Evolutionary conservation across 1,284 basidiomycete species (phyloP).

Genomic region (Puccinia polysora): DNA sequence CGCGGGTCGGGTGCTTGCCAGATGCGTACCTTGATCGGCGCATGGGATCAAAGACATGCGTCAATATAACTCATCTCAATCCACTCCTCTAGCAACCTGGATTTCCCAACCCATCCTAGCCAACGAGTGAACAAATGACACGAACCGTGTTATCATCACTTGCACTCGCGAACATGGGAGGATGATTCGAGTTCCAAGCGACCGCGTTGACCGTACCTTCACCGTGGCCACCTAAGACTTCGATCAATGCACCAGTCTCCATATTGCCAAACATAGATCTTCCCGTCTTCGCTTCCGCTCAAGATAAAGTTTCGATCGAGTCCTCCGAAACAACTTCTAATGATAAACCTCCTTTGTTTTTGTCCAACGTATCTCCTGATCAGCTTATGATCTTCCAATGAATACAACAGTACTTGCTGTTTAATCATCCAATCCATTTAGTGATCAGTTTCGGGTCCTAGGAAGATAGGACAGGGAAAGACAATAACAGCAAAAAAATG

Average conservation of each 20-base stretch:
- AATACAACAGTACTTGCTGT: conserved; percentile 83
- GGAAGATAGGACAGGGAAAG: neutral
- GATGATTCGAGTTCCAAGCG: conserved; percentile 80
- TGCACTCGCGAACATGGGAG: conserved; percentile 74
- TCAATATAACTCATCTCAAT: too few relatives aligned
- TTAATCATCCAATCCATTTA: neutral
- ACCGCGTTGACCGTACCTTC: conserved; percentile 86
- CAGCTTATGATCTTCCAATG: conserved; percentile 63
- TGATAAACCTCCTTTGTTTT: conserved; percentile 72
- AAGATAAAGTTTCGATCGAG: conserved; percentile 79
- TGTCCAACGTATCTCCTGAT: conserved; percentile 77
- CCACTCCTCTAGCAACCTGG: too few relatives aligned
- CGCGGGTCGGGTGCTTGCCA: too few relatives aligned
- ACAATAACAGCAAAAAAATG: too few relatives aligned
- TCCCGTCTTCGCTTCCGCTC: conserved; percentile 89
- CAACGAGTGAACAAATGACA: too few relatives aligned
- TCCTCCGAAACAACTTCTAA: conserved; percentile 92
- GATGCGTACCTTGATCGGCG: too few relatives aligned
- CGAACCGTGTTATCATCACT: conserved; percentile 51
- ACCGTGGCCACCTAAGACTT: conserved; percentile 77
- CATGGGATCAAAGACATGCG: too few relatives aligned
- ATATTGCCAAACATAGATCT: conserved; percentile 94
- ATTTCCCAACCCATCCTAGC: too few relatives aligned
- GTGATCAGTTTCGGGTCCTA: neutral
- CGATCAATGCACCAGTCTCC: conserved; percentile 72